Evolutionary conservation across 2,329 filamentous ascomycete species (phyloP).

Genomic region (Penicillium crustosum): DNA sequence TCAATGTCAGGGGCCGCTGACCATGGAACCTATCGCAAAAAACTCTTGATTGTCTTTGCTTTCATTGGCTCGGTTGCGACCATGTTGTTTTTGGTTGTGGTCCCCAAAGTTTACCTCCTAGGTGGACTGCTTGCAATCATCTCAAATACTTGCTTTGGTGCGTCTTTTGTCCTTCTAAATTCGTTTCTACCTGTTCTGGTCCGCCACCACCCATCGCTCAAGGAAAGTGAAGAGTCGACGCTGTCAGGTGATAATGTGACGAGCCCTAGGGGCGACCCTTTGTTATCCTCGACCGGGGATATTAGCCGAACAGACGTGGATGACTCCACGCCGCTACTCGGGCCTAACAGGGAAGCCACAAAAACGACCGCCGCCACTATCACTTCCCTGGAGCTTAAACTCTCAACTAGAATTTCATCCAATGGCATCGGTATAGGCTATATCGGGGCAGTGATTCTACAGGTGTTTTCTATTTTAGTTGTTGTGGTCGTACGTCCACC

Average conservation of each 20-base stretch:
- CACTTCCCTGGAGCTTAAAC: constrained; percentile 65
- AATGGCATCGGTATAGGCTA: constrained; percentile 94
- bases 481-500: constrained; percentile 72
- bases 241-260: constrained; percentile 6
- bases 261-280: background rate
- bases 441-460: constrained; percentile 78
- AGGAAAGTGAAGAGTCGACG: constrained; percentile 14
- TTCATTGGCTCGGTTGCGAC: constrained; percentile 77
- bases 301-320: constrained; percentile 6
- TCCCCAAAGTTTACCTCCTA: constrained; percentile 72
- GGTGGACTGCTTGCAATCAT: constrained; percentile 83
- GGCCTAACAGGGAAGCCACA: constrained; percentile 12
- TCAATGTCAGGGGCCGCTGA: constrained; percentile 96
- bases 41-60: constrained; percentile 79
- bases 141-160: constrained; percentile 90
- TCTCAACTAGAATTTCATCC: constrained; percentile 89
- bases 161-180: constrained; percentile 92
- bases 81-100: constrained; percentile 83
- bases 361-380: constrained; percentile 5
- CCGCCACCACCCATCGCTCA: constrained; percentile 68
- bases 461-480: constrained; percentile 76
- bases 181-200: constrained; percentile 92
- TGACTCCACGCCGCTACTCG: constrained; percentile 31
- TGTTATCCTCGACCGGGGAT: constrained; percentile 11
- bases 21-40: constrained; percentile 89